Percentiles rank a stretch among this genome's conserved stretches.
These are phyloP conservation scores for Salix dunnii DNA, from an alignment of 345 rosid species.

Conservation along the genomic window DNA sequence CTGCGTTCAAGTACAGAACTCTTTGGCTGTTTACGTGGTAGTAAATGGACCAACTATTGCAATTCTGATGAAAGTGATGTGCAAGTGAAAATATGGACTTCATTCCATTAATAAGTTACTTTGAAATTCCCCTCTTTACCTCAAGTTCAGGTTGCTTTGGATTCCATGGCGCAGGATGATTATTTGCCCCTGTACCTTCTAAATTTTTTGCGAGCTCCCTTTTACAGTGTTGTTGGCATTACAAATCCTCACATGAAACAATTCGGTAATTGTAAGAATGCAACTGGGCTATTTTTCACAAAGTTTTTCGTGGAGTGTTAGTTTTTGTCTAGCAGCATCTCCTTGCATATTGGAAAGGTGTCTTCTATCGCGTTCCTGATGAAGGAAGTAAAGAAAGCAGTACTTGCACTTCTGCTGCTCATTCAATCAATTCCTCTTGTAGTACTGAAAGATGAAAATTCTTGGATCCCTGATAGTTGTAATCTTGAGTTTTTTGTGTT, in stretches of 20 bases:
- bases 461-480: conserved; percentile 2
- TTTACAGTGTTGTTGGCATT: too few relatives aligned
- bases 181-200: neutral
- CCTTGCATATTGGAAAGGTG: too few relatives aligned
- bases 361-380: neutral
- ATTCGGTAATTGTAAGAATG: neutral
- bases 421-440: too few relatives aligned
- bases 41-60: neutral
- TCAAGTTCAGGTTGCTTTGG: neutral
- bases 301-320: neutral
- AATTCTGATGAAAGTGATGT: neutral
- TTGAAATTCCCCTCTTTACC: neutral
- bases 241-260: too few relatives aligned
- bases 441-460: neutral
- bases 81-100: neutral
- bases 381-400: neutral
- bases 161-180: neutral
- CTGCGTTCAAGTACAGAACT: neutral
- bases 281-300: neutral
- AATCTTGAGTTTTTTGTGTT: neutral
- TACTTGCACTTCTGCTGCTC: neutral
- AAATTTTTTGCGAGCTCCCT: too few relatives aligned
- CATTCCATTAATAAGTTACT: neutral
- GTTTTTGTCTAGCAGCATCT: too few relatives aligned
- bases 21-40: neutral